Evolutionary conservation across 2,329 filamentous ascomycete species (phyloP), one percentile per base, ranked within the genome.

Genomic region (Sphaerulina vaccinii): DNA sequence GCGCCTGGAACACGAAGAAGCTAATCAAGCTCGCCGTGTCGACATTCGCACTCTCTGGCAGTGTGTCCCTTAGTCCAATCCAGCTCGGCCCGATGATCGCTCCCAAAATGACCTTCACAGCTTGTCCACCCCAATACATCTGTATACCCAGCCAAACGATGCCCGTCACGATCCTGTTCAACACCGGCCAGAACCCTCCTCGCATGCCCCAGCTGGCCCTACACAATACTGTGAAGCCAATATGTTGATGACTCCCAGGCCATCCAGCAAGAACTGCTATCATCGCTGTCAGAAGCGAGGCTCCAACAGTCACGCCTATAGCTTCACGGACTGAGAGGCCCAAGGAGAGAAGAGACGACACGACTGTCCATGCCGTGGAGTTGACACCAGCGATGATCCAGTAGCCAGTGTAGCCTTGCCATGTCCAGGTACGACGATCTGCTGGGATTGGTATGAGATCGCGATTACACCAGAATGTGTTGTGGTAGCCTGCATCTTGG

Each of bases 181-280:
- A 7, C 3, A 62, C 60, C 1, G 60, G 57, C 59, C 58, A 62
- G 47, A 61, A 62, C 3, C 55, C 53, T 3, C 60, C 55, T 29
- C 52, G 27, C 55, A 60, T 58, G 1, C 57, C 58, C 60, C 60
- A 61, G 10, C 51, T 53, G 9, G 55, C 51, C 10, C 59, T 48
- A 22, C 46, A 61, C 18, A 69, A 59, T 13, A 70, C 66, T 1
- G 68, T 70, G 52, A 70, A 70, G 1, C 68, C 68, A 6, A 69
- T 50, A 48, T 69, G 62, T 18, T 68, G 60, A 52, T 69, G 66
- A 11, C 60, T 63, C 3, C 68, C 68, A 11, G 68, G 64, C 67
- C 68, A 70, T 8, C 68, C 68, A 5, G 68, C 67, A 2, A 68
- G 51, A 19, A 70, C 65, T 3, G 67, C 67, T 7, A 70, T 61